Conservation (phyloP, 2,329 filamentous ascomycete genomes). For the Hypomyces rosellus region DNA sequence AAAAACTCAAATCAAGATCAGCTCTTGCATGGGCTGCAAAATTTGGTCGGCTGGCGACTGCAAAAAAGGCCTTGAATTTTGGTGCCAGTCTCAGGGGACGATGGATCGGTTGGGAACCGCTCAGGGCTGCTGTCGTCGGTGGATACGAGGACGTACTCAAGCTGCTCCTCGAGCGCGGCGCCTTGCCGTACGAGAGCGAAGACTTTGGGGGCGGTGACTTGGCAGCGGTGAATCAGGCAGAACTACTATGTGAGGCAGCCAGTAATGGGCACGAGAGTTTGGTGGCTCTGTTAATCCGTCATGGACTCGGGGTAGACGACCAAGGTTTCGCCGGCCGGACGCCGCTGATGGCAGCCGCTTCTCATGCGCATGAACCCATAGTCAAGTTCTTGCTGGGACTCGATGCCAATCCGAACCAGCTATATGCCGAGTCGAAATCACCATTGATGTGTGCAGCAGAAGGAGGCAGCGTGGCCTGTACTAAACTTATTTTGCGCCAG, state of each 20-base stretch:
- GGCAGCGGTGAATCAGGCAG: too few species aligned
- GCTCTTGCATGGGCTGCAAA: constrained; percentile 2
- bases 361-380: not conserved
- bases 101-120: not conserved
- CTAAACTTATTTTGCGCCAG: not conserved
- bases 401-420: not conserved
- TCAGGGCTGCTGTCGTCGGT: not conserved
- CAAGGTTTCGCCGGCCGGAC: not conserved
- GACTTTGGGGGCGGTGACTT: too few species aligned
- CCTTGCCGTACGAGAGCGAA: not conserved
- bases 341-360: constrained; percentile 2
- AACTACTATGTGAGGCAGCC: not conserved
- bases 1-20: not conserved
- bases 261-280: not conserved
- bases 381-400: not conserved
- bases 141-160: not conserved
- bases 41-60: not conserved
- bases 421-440: not conserved
- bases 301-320: not conserved
- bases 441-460: constrained; percentile 1
- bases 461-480: not conserved
- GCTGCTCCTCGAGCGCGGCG: constrained; percentile 3
- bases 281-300: too few species aligned
- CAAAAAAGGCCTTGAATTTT: not conserved
- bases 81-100: not conserved